These are phyloP conservation scores for Niveomyces coronatus DNA, from an alignment of 2,329 filamentous ascomycete species.

Conservation along the genomic window DNA sequence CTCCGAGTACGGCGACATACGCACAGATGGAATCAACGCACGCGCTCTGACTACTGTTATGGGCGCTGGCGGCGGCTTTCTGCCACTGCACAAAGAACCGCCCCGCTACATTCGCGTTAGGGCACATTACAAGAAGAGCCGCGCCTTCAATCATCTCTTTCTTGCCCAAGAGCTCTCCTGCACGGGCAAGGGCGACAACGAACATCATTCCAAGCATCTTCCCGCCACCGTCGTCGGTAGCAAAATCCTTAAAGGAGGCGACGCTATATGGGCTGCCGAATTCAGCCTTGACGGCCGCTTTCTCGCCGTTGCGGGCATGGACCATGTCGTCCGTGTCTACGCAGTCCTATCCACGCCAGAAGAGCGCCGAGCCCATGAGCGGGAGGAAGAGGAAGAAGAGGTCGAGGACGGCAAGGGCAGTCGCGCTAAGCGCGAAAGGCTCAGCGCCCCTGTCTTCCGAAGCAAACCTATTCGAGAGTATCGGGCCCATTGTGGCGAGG, in stretches of 20 bases:
- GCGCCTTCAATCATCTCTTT: slow-evolving; percentile 80
- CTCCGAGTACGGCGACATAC: slow-evolving; percentile 7
- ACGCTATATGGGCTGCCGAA: slow-evolving; percentile 83
- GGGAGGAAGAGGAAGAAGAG: slow-evolving; percentile 48
- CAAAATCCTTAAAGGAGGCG: slow-evolving; percentile 34
- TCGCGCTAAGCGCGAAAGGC: slow-evolving; percentile 38
- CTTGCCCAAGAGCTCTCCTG: slow-evolving; percentile 80
- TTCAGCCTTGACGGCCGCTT: slow-evolving; percentile 90
- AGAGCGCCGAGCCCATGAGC: slow-evolving; percentile 64
- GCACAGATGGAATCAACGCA: slow-evolving; percentile 69
- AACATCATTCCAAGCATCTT: slow-evolving; percentile 18
- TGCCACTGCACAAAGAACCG: slow-evolving; percentile 78
- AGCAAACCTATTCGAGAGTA: slow-evolving; percentile 72
- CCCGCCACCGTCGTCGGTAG: slow-evolving; percentile 29
- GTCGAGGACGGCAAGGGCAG: slow-evolving; percentile 20
- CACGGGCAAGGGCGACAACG: slow-evolving; percentile 30
- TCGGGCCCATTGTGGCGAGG: slow-evolving; percentile 70
- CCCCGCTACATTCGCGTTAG: slow-evolving; percentile 85
- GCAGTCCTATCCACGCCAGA: slow-evolving; percentile 74
- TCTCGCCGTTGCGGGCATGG: slow-evolving; percentile 84
- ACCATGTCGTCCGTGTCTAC: slow-evolving; percentile 79
- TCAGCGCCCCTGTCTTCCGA: slow-evolving; percentile 86
- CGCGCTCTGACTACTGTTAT: slow-evolving; percentile 70
- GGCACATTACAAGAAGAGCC: slow-evolving; percentile 66
- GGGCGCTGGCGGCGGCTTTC: slow-evolving; percentile 59